These are phyloP conservation scores for Trichoderma sp. DNA, from an alignment of 2,329 filamentous ascomycete genomes.

Conservation along the genomic window DNA sequence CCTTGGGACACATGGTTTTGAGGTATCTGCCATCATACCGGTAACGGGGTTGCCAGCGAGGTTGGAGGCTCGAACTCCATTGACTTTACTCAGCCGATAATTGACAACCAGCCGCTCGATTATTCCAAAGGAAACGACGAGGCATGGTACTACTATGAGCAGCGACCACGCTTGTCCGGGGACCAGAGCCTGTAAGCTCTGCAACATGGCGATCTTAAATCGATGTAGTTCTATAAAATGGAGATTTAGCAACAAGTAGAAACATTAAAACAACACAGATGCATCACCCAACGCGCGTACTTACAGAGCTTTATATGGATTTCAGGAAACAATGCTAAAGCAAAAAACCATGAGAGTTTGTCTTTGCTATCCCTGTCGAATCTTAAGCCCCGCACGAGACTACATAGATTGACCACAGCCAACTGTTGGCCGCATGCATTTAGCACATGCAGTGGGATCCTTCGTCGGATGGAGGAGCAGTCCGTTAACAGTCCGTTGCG, in stretches of 20 bases:
- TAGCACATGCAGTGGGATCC: not conserved
- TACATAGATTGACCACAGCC: not conserved
- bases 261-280: not conserved
- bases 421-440: not conserved
- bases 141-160: not conserved
- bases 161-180: not conserved
- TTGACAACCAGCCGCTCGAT: not conserved
- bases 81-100: constrained; percentile 6
- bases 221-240: not conserved
- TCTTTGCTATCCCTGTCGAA: not conserved
- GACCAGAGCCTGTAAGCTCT: not conserved
- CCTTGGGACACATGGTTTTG: not conserved
- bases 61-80: constrained; percentile 11
- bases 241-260: not conserved
- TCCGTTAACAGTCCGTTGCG: not conserved
- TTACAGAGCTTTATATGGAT: not conserved
- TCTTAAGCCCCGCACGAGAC: not conserved
- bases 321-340: not conserved
- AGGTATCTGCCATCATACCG: not conserved
- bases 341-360: not conserved
- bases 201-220: not conserved
- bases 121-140: not conserved
- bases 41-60: constrained; percentile 1
- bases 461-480: not conserved
- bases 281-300: not conserved